Percentiles rank a stretch among this genome's conserved stretches.
phyloP scores from a whole-genome alignment of 257 asterid species.

The Solanum neorickii region DNA sequence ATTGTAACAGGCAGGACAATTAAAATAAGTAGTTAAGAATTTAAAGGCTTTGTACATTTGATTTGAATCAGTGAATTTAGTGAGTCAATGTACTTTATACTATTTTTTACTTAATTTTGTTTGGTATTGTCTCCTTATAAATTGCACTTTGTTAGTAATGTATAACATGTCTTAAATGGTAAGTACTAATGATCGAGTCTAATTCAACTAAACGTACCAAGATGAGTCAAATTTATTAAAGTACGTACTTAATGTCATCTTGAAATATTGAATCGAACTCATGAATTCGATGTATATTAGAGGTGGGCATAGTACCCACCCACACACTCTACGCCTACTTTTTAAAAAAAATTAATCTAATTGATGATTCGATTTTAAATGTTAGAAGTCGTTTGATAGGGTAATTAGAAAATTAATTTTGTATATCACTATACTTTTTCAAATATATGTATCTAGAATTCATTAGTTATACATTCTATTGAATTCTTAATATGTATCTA shows the following conservation, averaged over 20 bases:
- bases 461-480: too few species aligned
- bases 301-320: too few species aligned
- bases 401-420: too few species aligned
- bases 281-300: too few species aligned
- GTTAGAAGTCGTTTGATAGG: not conserved
- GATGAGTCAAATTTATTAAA: not conserved
- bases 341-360: too few species aligned
- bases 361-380: too few species aligned
- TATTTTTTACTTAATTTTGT: not conserved
- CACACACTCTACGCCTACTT: too few species aligned
- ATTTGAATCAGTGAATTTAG: not conserved
- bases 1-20: not conserved
- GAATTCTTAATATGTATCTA: fast-evolving
- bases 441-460: too few species aligned
- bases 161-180: not conserved
- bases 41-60: not conserved
- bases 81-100: not conserved
- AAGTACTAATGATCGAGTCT: not conserved
- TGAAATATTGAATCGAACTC: not conserved
- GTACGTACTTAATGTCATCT: not conserved
- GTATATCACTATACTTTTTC: too few species aligned
- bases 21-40: not conserved
- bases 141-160: too few species aligned
- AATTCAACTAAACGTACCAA: not conserved
- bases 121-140: not conserved